A percentile compares a stretch with the other conserved stretches of the same genome.
phyloP scores from a whole-genome alignment of 2,329 filamentous ascomycete species.

The Xylogone sp. region DNA sequence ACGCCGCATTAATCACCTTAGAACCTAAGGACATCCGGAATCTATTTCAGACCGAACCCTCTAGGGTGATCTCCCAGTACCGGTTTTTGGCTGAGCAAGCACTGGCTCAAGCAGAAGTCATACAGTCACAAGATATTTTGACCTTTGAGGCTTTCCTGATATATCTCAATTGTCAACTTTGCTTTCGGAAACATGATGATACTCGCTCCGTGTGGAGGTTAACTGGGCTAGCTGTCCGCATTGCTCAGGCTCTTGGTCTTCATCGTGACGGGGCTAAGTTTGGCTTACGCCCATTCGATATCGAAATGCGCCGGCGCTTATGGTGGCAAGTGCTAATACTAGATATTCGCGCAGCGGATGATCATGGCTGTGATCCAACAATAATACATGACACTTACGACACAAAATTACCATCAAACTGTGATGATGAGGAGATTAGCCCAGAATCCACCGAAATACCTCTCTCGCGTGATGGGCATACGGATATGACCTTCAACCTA shows the following conservation, averaged over 20 bases:
- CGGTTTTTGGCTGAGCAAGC: background rate
- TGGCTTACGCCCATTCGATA: constrained; percentile 40
- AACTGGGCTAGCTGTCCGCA: constrained; percentile 4
- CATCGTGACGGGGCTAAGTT: constrained; percentile 36
- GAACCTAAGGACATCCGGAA: background rate
- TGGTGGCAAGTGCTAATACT: constrained; percentile 58
- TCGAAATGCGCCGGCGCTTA: constrained; percentile 54
- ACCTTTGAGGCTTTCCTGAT: constrained; percentile 9
- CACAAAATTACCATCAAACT: constrained; percentile 44
- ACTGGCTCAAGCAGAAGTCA: background rate
- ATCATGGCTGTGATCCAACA: constrained; percentile 45
- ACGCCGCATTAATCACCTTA: constrained; percentile 5
- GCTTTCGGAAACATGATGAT: constrained; percentile 1
- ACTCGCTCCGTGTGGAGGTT: constrained; percentile 1
- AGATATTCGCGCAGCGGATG: constrained; percentile 50
- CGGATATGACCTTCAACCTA: constrained; percentile 13
- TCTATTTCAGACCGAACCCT: background rate
- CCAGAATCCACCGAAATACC: constrained; percentile 6
- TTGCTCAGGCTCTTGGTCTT: constrained; percentile 38
- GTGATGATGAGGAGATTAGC: constrained; percentile 47
- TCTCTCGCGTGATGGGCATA: constrained; percentile 2
- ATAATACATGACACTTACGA: constrained; percentile 40
- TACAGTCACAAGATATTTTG: constrained; percentile 23
- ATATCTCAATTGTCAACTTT: constrained; percentile 20
- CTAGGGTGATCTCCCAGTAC: background rate